These are phyloP conservation scores for Strigomonas galati DNA, from an alignment of 208 protist genomes.

Conservation along the genomic window DNA sequence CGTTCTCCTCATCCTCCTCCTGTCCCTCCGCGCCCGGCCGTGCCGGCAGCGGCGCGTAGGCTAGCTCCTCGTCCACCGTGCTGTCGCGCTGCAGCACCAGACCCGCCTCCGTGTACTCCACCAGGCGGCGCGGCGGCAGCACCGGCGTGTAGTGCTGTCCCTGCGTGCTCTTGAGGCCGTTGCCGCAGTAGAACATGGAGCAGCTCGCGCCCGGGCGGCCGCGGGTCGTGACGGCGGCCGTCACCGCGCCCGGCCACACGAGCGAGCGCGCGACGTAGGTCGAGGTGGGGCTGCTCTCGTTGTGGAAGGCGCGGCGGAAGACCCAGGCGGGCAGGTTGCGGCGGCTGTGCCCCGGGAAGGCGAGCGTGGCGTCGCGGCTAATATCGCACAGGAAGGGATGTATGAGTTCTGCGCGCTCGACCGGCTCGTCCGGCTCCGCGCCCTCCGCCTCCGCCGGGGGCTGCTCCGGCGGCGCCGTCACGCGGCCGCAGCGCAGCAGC, in stretches of 20 bases:
- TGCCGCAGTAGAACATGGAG: constrained; percentile 82
- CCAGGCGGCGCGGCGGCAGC: constrained; percentile 64
- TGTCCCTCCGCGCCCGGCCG: constrained; percentile 37
- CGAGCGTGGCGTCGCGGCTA: constrained; percentile 62
- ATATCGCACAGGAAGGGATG: constrained; percentile 80
- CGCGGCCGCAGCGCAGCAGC: constrained; percentile 65
- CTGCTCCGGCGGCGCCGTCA: constrained; percentile 31
- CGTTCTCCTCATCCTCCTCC: constrained; percentile 73
- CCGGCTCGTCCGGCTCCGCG: constrained; percentile 21
- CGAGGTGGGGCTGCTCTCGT: constrained; percentile 59
- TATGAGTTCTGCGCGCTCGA: constrained; percentile 64
- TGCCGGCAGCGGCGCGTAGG: constrained; percentile 76
- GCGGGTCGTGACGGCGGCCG: constrained; percentile 64
- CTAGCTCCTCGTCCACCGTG: constrained; percentile 84
- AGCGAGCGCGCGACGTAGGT: constrained; percentile 79
- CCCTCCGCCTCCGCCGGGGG: constrained; percentile 18
- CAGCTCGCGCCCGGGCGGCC: constrained; percentile 70
- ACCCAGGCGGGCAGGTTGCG: constrained; percentile 74
- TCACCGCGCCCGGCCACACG: constrained; percentile 83
- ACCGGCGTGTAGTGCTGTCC: constrained; percentile 60
- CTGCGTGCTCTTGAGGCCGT: constrained; percentile 76
- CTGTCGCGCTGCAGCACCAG: constrained; percentile 75
- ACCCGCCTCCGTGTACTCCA: constrained; percentile 73
- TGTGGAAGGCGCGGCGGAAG: constrained; percentile 80
- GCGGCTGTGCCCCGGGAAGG: constrained; percentile 76